Conservation (phyloP, 192 early-diverging fungal species). For the Backusella morwellensis region DNA sequence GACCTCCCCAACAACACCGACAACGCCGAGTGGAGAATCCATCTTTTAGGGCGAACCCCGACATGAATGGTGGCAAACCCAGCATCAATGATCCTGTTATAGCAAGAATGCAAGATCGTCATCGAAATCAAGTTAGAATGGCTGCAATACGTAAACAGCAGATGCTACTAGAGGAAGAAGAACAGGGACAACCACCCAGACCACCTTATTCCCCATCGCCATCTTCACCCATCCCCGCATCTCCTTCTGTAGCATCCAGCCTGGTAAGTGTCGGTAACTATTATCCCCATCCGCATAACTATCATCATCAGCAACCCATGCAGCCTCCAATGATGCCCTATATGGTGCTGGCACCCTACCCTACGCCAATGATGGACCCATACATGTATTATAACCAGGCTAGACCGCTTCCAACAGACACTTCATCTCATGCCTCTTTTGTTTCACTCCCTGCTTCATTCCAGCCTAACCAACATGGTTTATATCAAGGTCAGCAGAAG, state of each 20-base stretch:
- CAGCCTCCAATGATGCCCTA: slow-evolving; percentile 1
- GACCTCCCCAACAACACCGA: slow-evolving; percentile 5
- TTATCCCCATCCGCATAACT: neutral
- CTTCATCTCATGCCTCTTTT: neutral
- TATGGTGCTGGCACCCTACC: neutral
- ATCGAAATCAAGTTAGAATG: slow-evolving; percentile 23
- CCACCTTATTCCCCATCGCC: neutral
- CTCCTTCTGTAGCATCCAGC: neutral
- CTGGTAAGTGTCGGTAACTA: neutral
- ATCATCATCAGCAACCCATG: neutral
- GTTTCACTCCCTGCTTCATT: neutral
- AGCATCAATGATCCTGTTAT: slow-evolving; percentile 11
- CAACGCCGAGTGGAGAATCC: slow-evolving; percentile 12
- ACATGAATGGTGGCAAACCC: neutral
- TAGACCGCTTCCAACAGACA: neutral
- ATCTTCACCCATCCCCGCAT: neutral
- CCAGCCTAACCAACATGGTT: neutral
- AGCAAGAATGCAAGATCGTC: slow-evolving; percentile 20
- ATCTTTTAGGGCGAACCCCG: slow-evolving; percentile 6
- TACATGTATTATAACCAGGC: neutral
- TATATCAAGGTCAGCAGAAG: neutral
- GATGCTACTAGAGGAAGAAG: neutral
- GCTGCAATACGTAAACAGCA: slow-evolving; percentile 15
- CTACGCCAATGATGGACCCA: neutral
- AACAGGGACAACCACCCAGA: neutral